These are phyloP conservation scores for Saccharomyces hybrid DNA, from an alignment of 1,139 yeast species.

Conservation along the genomic window DNA sequence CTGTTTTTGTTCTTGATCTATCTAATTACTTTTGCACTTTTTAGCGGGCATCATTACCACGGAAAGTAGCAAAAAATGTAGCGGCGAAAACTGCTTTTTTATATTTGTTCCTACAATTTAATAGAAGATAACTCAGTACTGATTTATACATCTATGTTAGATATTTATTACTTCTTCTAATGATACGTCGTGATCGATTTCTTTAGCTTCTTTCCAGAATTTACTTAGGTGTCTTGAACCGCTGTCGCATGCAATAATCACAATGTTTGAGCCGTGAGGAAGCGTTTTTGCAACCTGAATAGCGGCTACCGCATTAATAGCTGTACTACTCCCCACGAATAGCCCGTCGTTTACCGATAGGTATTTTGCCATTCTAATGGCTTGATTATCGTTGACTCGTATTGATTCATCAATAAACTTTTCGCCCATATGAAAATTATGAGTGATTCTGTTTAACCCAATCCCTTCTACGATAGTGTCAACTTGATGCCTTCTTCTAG, in stretches of 20 bases:
- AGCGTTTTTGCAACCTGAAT: conserved; percentile 50
- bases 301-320: conserved; percentile 90
- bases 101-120: neutral
- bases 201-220: conserved; percentile 71
- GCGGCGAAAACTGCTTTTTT: neutral
- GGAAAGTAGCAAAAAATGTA: neutral
- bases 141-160: neutral
- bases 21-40: neutral
- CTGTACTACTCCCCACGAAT: conserved; percentile 87
- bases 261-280: conserved; percentile 62
- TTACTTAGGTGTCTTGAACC: conserved; percentile 86
- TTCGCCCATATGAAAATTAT: conserved; percentile 70
- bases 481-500: conserved; percentile 89
- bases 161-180: conserved; percentile 25
- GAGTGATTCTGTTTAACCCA: conserved; percentile 80
- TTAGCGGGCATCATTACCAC: neutral
- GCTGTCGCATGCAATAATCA: conserved; percentile 87
- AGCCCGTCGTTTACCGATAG: conserved; percentile 78
- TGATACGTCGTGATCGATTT: conserved; percentile 26
- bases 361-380: conserved; percentile 79
- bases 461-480: conserved; percentile 93
- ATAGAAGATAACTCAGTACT: neutral
- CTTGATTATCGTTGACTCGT: conserved; percentile 71
- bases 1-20: neutral
- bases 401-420: conserved; percentile 66